These are phyloP conservation scores for Marvania coccoides DNA, from an alignment of 139 green algal genomes.

Conservation along the genomic window DNA sequence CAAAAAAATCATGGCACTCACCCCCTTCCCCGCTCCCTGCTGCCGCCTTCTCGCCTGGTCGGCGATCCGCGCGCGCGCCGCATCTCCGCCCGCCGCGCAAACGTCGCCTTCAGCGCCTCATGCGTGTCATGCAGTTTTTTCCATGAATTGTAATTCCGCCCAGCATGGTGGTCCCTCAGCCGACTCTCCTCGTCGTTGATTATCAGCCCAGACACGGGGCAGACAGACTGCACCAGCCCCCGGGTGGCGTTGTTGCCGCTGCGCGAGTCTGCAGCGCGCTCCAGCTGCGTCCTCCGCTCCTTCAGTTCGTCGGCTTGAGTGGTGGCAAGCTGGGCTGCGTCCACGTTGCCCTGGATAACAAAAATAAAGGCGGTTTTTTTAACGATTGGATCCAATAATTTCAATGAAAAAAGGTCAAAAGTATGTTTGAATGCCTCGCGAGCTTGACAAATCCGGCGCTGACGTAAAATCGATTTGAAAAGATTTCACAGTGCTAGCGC, in stretches of 20 bases:
- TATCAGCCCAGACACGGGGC: conserved; percentile 37
- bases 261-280: conserved; percentile 10
- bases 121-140: conserved; percentile 27
- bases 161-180: conserved; percentile 38
- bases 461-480: too few relatives aligned
- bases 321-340: conserved; percentile 26
- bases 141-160: conserved; percentile 41
- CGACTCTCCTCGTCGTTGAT: conserved; percentile 44
- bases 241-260: conserved; percentile 20
- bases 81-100: not conserved
- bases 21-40: too few relatives aligned
- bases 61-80: not conserved
- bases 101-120: not conserved
- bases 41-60: too few relatives aligned
- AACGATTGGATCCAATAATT: too few relatives aligned
- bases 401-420: too few relatives aligned
- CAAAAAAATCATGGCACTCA: too few relatives aligned
- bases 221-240: conserved; percentile 31
- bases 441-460: too few relatives aligned
- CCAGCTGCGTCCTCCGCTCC: conserved; percentile 9
- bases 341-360: conserved; percentile 46
- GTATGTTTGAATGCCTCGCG: too few relatives aligned
- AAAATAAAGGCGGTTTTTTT: too few relatives aligned
- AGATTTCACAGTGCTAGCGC: too few relatives aligned
- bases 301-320: conserved; percentile 26